Conservation (phyloP, 371 early-diverging fungal species). For the Capniomyces stellatus region DNA sequence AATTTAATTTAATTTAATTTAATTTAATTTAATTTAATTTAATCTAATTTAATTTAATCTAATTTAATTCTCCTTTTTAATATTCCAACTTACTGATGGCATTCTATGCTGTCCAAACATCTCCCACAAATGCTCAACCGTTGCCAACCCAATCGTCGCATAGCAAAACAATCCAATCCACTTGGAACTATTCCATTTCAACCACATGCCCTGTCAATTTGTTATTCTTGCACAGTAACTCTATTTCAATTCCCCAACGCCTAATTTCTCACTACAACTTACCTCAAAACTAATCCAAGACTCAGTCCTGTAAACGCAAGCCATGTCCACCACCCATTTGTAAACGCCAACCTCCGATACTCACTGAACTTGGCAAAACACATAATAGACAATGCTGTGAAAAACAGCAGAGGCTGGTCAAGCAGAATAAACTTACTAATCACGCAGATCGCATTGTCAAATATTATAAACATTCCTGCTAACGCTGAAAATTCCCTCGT, state of each 20-base stretch:
- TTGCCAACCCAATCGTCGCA: slow-evolving; percentile 87
- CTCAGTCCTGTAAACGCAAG: slow-evolving; percentile 73
- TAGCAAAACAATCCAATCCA: slow-evolving; percentile 99
- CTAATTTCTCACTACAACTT: too few relatives aligned
- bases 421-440: slow-evolving; percentile 94
- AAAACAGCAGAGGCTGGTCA: slow-evolving; percentile 93
- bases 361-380: slow-evolving; percentile 59
- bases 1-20: too few relatives aligned
- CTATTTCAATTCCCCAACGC: too few relatives aligned
- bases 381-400: slow-evolving; percentile 67
- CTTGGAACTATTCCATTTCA: slow-evolving; percentile 93
- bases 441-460: slow-evolving; percentile 68
- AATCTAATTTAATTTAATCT: too few relatives aligned
- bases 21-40: too few relatives aligned
- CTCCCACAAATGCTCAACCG: slow-evolving; percentile 86
- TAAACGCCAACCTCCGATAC: slow-evolving; percentile 50
- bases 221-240: too few relatives aligned
- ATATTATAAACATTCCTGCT: slow-evolving; percentile 62
- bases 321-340: slow-evolving; percentile 76
- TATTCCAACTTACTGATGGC: slow-evolving; percentile 40
- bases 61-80: too few relatives aligned
- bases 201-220: too few relatives aligned
- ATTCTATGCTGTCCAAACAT: slow-evolving; percentile 70
- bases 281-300: slow-evolving; percentile 70
- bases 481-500: slow-evolving; percentile 41